Evolutionary conservation across 2,329 filamentous ascomycete species (phyloP).

Genomic region (Sclerotinia minor): DNA sequence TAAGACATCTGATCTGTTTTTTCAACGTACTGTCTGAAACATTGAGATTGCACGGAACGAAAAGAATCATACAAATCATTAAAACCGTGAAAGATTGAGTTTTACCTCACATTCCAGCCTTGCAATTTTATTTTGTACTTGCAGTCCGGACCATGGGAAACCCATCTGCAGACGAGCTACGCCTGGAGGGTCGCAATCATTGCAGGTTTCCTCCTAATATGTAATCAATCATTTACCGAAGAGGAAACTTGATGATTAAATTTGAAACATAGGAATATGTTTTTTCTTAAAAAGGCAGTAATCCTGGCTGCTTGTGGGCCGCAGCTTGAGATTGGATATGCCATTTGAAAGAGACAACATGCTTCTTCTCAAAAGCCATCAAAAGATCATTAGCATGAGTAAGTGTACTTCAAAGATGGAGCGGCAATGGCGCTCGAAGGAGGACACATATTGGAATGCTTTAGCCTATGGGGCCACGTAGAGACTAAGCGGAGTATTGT

Average conservation of each 20-base stretch:
- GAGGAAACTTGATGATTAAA: neutral
- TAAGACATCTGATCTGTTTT: neutral
- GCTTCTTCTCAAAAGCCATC: neutral
- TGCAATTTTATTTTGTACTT: neutral
- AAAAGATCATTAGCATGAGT: neutral
- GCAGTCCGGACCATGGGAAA: neutral
- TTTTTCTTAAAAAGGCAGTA: neutral
- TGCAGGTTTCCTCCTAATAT: neutral
- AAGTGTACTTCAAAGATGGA: neutral
- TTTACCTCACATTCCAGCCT: neutral
- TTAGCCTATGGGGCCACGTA: conserved; percentile 1
- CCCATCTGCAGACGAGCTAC: conserved; percentile 3
- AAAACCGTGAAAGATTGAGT: neutral
- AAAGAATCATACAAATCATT: neutral
- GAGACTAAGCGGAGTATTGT: neutral
- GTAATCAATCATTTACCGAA: neutral
- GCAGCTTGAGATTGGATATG: neutral
- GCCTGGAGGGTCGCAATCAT: neutral
- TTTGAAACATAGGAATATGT: neutral
- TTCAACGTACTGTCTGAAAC: no score
- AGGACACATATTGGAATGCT: neutral
- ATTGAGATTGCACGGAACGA: neutral
- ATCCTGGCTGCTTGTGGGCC: neutral
- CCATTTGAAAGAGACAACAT: neutral
- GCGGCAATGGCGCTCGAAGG: neutral